Percentiles rank a stretch among this genome's conserved stretches.
Conservation (phyloP, 257 asterid genomes). For the Cruciata laevipes region DNA sequence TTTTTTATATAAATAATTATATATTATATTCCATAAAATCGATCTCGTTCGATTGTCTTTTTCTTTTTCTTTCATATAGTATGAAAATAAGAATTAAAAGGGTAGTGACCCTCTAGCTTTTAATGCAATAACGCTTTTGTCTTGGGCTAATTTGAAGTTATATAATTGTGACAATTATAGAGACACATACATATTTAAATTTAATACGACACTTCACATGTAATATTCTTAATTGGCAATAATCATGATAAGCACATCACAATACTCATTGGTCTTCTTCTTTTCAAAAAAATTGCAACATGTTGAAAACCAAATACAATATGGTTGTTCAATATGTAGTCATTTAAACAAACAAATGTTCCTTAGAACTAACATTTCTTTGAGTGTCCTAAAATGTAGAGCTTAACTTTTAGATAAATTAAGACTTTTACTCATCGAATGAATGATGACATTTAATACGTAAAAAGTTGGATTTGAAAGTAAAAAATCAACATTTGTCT, state of each 20-base stretch:
- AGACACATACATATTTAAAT: not conserved
- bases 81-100: conserved; percentile 27
- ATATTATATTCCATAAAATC: too few species aligned
- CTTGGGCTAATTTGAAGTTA: conserved; percentile 23
- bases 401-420: too few species aligned
- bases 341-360: not conserved
- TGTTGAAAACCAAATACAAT: too few species aligned
- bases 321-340: too few species aligned
- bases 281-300: not conserved
- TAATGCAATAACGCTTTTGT: conserved; percentile 34
- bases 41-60: too few species aligned
- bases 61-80: conserved; percentile 26
- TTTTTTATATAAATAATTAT: too few species aligned
- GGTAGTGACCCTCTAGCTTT: conserved; percentile 53
- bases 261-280: not conserved
- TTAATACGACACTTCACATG: not conserved
- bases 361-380: not conserved
- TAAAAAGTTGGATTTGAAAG: too few species aligned
- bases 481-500: too few species aligned
- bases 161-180: conserved; percentile 23
- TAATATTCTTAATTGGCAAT: too few species aligned
- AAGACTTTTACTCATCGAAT: too few species aligned
- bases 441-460: too few species aligned
- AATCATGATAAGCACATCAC: too few species aligned
- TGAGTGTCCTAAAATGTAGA: not conserved